Evolutionary conservation across 2,329 filamentous ascomycete species (phyloP).

Genomic region (Pseudocercospora fijiensis): DNA sequence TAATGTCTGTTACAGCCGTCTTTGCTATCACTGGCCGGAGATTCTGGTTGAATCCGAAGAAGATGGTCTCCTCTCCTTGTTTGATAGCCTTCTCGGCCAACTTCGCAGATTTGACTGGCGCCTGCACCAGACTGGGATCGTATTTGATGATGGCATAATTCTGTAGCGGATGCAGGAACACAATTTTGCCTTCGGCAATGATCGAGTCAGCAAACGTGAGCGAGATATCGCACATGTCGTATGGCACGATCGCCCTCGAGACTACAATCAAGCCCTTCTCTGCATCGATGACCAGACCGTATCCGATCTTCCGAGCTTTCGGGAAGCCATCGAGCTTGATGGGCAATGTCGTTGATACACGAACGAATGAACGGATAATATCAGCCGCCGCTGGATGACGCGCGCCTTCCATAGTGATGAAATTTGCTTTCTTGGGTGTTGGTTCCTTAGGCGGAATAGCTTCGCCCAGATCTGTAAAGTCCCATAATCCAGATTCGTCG

Average conservation of each 20-base stretch:
- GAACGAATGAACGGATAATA: conserved; percentile 90
- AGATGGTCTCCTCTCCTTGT: conserved; percentile 91
- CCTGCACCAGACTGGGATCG: conserved; percentile 87
- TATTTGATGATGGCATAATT: conserved; percentile 97
- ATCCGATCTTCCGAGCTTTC: conserved; percentile 88
- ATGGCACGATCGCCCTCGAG: conserved; percentile 89
- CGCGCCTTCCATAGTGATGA: conserved; percentile 87
- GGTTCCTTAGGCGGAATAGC: conserved; percentile 72
- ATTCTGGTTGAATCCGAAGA: conserved; percentile 97
- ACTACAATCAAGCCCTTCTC: conserved; percentile 93
- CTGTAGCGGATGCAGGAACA: conserved; percentile 94
- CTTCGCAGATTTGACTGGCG: conserved; percentile 84
- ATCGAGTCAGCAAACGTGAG: conserved; percentile 96
- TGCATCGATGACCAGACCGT: conserved; percentile 95
- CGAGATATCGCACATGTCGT: conserved; percentile 93
- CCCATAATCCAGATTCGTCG: conserved; percentile 87
- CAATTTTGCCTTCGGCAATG: conserved; percentile 86
- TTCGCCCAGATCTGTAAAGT: conserved; percentile 82
- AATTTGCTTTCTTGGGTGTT: conserved; percentile 75
- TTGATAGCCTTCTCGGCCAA: conserved; percentile 79
- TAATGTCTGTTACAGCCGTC: conserved; percentile 94
- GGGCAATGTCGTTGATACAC: conserved; percentile 88
- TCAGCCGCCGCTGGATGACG: conserved; percentile 88
- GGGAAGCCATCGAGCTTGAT: conserved; percentile 98
- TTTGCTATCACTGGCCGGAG: conserved; percentile 89